Percentiles rank a stretch among this genome's conserved stretches.
phyloP scores from a whole-genome alignment of 148 eudicot species.

The Camellia japonica region DNA sequence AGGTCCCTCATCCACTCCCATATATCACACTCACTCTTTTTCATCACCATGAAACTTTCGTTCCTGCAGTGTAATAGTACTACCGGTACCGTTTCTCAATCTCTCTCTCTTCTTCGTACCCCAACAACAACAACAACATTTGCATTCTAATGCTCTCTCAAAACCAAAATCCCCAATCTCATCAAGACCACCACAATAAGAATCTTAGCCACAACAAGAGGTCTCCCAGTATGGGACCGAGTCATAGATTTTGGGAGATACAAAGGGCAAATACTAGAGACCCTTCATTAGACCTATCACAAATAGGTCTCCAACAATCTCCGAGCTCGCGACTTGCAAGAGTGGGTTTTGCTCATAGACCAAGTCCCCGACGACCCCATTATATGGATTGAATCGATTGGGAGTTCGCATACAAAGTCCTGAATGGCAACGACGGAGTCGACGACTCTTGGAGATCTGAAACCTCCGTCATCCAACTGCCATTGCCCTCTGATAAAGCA shows the following conservation, averaged over 20 bases:
- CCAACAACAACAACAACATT: background rate
- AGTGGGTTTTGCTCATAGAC: conserved; percentile 67
- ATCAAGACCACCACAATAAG: background rate
- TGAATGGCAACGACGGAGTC: conserved; percentile 36
- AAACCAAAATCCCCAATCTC: background rate
- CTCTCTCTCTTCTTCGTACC: background rate
- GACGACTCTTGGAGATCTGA: background rate
- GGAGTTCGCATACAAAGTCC: conserved; percentile 61
- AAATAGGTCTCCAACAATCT: conserved; percentile 69
- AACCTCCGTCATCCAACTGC: no score
- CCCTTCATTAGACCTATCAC: conserved; percentile 65
- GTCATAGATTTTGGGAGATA: conserved; percentile 71
- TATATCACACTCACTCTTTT: background rate
- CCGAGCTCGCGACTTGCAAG: conserved; percentile 49
- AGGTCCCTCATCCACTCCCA: no score
- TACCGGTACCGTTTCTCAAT: background rate
- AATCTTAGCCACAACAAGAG: background rate
- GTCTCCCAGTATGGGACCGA: conserved; percentile 57
- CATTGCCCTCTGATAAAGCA: no score
- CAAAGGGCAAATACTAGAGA: conserved; percentile 75
- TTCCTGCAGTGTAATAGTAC: background rate
- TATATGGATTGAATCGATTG: conserved; percentile 80
- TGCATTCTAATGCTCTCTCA: background rate
- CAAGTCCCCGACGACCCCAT: conserved; percentile 66
- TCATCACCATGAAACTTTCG: background rate